Base-by-base conservation (phyloP, 2,329 filamentous ascomycete genomes). In the Ramularia endophylla region DNA sequence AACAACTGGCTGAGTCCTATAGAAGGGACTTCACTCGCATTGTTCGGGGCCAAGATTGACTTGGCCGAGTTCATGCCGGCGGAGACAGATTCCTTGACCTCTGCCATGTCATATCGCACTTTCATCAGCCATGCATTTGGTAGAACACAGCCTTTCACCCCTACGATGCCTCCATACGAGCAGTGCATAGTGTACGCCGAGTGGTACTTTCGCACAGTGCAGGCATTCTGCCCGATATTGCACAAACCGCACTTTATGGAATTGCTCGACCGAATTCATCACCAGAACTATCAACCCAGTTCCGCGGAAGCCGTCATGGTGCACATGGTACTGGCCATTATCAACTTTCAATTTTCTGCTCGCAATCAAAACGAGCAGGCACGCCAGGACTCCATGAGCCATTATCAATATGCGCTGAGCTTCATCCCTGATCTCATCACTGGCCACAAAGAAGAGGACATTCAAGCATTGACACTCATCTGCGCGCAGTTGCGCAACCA, bases 31-130 rank as follows among this genome's bases (percentile, higher is more conserved):
- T 79, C 77, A 7, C 68, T 92, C n/a, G 81, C 84, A 1, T 78
- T 94, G 39, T 77, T 92, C 30, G 87, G 86, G 25, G 84, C 83
- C 52, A 82, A 85, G 33, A 83, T 92, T 54, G 84, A 94, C 61
- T 76, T 90, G 30, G 80, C 83, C 9, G 78, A 82, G 32, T 87
- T 86, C 55, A 74, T 81, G 34, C 78, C 75, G 1, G 70, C 73
- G 1, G 83, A 87, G 46, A 71, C 78, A 60, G 77, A 84, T 53
- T 81, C 85, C 13, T 66, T 77, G 65, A 46, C 65, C 59, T 53
- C 73, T 61, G 58, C 68, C 64, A 84, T 85, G 58, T 89, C 85
- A 0, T 78, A 85, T 38, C 74, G 79, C 39, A 79, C 82, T 3
- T 81, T 88, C 50, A 60, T 87, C 27, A 78, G 80, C 44, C 80